Percentiles rank a stretch among this genome's conserved stretches.
These are phyloP conservation scores for Musa troglodytarum DNA, from an alignment of 176 grass and related monocot species.

Conservation along the genomic window DNA sequence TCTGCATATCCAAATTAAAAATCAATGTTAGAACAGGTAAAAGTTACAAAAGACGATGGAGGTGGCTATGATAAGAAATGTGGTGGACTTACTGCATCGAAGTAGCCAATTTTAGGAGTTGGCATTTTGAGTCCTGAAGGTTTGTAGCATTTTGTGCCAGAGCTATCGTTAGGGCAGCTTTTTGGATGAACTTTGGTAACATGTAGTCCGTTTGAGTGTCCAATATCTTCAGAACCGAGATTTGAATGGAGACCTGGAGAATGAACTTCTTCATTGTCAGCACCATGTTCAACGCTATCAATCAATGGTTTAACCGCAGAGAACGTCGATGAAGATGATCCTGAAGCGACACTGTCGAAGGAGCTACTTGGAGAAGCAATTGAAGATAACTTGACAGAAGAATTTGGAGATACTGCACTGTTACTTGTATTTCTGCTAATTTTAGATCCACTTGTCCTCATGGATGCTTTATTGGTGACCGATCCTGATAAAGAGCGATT, in stretches of 20 bases:
- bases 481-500: slow-evolving; percentile 29
- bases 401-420: slow-evolving; percentile 3
- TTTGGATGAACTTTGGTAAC: neutral
- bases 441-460: slow-evolving; percentile 32
- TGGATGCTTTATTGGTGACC: slow-evolving; percentile 20
- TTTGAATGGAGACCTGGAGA: neutral
- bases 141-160: slow-evolving; percentile 26
- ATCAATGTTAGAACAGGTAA: slow-evolving; percentile 22
- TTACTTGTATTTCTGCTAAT: slow-evolving; percentile 1
- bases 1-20: slow-evolving; percentile 25
- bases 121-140: slow-evolving; percentile 67
- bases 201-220: neutral
- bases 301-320: slow-evolving; percentile 30
- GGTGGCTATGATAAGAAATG: neutral
- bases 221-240: neutral
- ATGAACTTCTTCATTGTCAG: neutral
- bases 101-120: slow-evolving; percentile 67
- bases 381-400: slow-evolving; percentile 4
- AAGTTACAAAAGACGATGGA: neutral
- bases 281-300: slow-evolving; percentile 20
- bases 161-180: neutral
- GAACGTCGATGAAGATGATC: slow-evolving; percentile 32
- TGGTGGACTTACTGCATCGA: slow-evolving; percentile 59
- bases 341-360: slow-evolving; percentile 55
- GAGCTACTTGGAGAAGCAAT: slow-evolving; percentile 70